Base-by-base conservation (phyloP, 176 grass and related monocot genomes). In the Oryza longistaminata region DNA sequence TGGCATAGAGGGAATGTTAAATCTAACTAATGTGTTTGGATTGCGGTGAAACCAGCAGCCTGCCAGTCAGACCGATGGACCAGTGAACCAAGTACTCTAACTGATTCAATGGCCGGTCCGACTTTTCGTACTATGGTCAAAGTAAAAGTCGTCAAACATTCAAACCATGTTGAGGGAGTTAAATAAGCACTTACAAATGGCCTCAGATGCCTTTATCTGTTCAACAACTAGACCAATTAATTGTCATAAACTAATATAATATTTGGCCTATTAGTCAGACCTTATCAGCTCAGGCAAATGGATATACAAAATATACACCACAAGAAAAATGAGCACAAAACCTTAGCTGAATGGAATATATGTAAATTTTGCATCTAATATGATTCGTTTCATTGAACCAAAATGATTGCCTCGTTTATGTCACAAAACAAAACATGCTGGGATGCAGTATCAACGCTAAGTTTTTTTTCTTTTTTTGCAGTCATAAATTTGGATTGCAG, bases 331-430 rank as follows among this genome's bases (percentile, higher is more conserved):
- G 55, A 72, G 40, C 17, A 16, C 9, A 78, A 79, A 79, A 77
- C 22, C 67, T 87, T 55, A 81, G 22, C 40, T 52, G 80, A 85
- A 81, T 76, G 70, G 45, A 65, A 39, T 35, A 73, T 33, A 48
- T 37, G 13, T 77, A 21, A 72, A 35, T 9, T 43, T 76, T 70
- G 73, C 42, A 79, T 75, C 34, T 49, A 19, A 19, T 39, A 46
- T 67, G 58, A 71, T 39, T 77, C 2, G 11, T 73, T 35, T 81
- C 37, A 25, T 44, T n/a, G 76, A 62, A n/a, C 71, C 45, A 90
- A 43, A 78, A 79, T 75, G 66, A 74, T 91, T 49, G n/a, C 14
- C 40, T 74, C 46, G 44, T 53, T 74, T 35, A 49, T 39, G 65
- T 46, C 43, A 65, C 78, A 21, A 88, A 85, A 68, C 70, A 69